These are phyloP conservation scores for Populus hybrid DNA, from an alignment of 441 rosid species.

Conservation along the genomic window DNA sequence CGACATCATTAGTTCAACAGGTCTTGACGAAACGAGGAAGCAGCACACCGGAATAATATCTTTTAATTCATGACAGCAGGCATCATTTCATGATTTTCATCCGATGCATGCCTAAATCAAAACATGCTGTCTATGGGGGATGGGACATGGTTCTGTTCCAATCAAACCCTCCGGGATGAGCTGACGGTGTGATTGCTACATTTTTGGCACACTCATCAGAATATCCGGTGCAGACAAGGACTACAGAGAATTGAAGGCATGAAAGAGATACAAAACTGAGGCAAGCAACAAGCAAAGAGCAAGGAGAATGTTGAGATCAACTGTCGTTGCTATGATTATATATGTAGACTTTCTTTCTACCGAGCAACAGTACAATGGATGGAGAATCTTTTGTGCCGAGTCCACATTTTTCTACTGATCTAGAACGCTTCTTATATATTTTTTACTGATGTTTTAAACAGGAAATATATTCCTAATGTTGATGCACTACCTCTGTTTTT, in stretches of 20 bases:
- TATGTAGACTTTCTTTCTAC: neutral
- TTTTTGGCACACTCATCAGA: neutral
- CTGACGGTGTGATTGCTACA: neutral
- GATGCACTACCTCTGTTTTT: too few relatives aligned
- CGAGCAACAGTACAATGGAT: neutral
- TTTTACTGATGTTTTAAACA: too few relatives aligned
- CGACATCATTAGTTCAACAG: too few relatives aligned
- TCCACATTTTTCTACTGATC: too few relatives aligned
- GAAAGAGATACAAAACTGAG: neutral
- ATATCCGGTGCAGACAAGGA: neutral
- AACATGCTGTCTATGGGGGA: neutral
- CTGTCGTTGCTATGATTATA: neutral
- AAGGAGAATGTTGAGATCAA: neutral
- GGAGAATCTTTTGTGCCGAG: too few relatives aligned
- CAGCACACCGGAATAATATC: too few relatives aligned
- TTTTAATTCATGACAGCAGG: neutral
- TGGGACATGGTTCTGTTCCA: neutral
- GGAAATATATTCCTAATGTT: too few relatives aligned
- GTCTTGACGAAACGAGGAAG: too few relatives aligned
- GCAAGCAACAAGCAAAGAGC: neutral
- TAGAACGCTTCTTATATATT: too few relatives aligned
- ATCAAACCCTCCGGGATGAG: neutral
- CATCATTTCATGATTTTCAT: neutral
- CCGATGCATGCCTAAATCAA: neutral
- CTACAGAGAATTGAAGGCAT: neutral